Conservation (phyloP, 108 stramenopile species). For the Nannochloropsis salina region DNA sequence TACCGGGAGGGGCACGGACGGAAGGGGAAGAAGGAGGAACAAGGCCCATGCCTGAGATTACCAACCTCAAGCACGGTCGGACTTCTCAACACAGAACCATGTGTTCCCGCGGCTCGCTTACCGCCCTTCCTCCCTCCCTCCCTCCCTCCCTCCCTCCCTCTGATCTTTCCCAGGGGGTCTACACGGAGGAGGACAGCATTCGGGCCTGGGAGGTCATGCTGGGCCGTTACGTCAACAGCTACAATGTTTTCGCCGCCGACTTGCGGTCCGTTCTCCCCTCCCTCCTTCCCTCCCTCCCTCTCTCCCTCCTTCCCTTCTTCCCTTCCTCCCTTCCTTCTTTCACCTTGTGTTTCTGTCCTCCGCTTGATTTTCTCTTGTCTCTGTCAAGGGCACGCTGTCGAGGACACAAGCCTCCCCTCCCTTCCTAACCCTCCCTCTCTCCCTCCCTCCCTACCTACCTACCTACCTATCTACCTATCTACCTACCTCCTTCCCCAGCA, state of each 20-base stretch:
- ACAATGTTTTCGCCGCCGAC: neutral
- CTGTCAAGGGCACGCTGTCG: too few species aligned
- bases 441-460: neutral
- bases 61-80: too few species aligned
- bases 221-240: neutral
- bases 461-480: too few species aligned
- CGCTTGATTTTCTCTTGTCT: neutral
- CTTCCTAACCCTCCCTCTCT: neutral
- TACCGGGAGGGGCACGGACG: too few species aligned
- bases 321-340: too few species aligned
- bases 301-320: too few species aligned
- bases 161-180: neutral
- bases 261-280: neutral
- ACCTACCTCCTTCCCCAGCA: neutral
- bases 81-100: too few species aligned
- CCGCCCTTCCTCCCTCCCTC: neutral
- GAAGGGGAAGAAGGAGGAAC: too few species aligned
- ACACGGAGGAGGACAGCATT: constrained; percentile 3
- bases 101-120: too few species aligned
- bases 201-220: neutral
- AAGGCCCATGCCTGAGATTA: too few species aligned
- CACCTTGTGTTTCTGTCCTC: neutral
- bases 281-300: constrained; percentile 2
- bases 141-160: neutral
- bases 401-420: too few species aligned